phyloP scores from a whole-genome alignment of 371 early-diverging fungal genomes.

The Lichtheimia ornata region DNA sequence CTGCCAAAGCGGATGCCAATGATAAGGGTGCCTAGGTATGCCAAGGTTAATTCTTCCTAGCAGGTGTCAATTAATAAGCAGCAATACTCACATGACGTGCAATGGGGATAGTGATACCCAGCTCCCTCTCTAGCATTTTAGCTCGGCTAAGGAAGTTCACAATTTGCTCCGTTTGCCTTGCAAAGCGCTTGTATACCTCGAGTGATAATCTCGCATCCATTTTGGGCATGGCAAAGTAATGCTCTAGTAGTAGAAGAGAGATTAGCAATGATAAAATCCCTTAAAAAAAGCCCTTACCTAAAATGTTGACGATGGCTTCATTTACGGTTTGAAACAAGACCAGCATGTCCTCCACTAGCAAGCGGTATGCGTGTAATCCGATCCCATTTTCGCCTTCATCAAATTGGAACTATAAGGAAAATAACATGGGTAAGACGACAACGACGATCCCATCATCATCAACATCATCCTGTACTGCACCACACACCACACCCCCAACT shows the following conservation, averaged over 20 bases:
- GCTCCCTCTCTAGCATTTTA: constrained; percentile 63
- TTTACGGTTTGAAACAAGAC: constrained; percentile 87
- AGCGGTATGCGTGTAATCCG: constrained; percentile 79
- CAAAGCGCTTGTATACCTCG: constrained; percentile 86
- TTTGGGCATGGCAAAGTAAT: constrained; percentile 85
- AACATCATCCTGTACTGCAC: no score
- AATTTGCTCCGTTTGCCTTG: constrained; percentile 75
- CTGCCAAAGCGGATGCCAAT: constrained; percentile 81
- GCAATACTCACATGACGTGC: constrained; percentile 72
- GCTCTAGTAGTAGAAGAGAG: constrained; percentile 36
- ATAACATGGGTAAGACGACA: background rate
- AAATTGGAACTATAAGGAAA: constrained; percentile 65
- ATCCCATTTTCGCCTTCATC: constrained; percentile 87
- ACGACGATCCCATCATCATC: no score
- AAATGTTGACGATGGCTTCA: constrained; percentile 89
- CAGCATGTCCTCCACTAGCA: constrained; percentile 83
- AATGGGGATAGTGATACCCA: constrained; percentile 79
- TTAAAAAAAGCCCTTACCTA: constrained; percentile 52
- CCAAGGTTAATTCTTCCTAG: background rate
- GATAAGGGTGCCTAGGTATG: constrained; percentile 76
- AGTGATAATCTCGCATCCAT: constrained; percentile 74
- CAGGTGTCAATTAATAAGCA: background rate
- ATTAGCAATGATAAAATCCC: background rate
- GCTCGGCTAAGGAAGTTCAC: constrained; percentile 83
- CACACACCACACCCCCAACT: background rate